phyloP scores from a whole-genome alignment of 495 filamentous ascomycete genomes.

The Aspergillus haitiensis region DNA sequence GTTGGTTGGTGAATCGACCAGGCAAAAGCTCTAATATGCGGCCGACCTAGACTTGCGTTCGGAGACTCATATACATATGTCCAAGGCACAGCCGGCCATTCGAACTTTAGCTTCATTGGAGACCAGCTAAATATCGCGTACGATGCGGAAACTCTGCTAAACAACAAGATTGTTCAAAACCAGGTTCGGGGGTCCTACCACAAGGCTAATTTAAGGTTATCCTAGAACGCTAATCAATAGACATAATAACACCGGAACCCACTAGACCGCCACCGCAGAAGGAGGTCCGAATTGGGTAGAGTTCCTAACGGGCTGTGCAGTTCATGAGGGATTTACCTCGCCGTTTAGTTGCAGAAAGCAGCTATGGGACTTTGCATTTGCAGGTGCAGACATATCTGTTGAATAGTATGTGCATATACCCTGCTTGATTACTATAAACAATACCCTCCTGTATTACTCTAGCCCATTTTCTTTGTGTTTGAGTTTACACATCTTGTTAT shows the following conservation, averaged over 20 bases:
- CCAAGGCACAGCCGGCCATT: slow-evolving; percentile 48
- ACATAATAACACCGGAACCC: not conserved
- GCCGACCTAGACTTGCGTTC: slow-evolving; percentile 43
- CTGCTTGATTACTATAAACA: not conserved
- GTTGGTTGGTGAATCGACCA: too few relatives aligned
- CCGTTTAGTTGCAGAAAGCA: slow-evolving; percentile 43
- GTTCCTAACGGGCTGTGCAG: slow-evolving; percentile 48
- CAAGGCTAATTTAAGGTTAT: not conserved
- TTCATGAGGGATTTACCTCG: slow-evolving; percentile 35
- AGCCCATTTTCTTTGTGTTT: too few relatives aligned
- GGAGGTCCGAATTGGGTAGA: slow-evolving; percentile 54
- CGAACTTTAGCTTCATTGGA: slow-evolving; percentile 53
- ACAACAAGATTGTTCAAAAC: slow-evolving; percentile 52
- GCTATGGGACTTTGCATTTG: slow-evolving; percentile 59
- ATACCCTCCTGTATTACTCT: too few relatives aligned
- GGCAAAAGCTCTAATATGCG: slow-evolving; percentile 1
- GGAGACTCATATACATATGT: slow-evolving; percentile 58
- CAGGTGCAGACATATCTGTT: slow-evolving; percentile 49
- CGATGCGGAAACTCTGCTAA: slow-evolving; percentile 40
- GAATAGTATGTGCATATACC: slow-evolving; percentile 31
- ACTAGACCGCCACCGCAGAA: slow-evolving; percentile 43
- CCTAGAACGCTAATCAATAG: not conserved
- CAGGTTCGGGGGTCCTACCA: slow-evolving; percentile 30
- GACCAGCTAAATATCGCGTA: slow-evolving; percentile 42
- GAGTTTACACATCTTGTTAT: too few relatives aligned